Evolutionary conservation across 176 grass and related monocot genomes (phyloP).

Genomic region (Carex parvula): DNA sequence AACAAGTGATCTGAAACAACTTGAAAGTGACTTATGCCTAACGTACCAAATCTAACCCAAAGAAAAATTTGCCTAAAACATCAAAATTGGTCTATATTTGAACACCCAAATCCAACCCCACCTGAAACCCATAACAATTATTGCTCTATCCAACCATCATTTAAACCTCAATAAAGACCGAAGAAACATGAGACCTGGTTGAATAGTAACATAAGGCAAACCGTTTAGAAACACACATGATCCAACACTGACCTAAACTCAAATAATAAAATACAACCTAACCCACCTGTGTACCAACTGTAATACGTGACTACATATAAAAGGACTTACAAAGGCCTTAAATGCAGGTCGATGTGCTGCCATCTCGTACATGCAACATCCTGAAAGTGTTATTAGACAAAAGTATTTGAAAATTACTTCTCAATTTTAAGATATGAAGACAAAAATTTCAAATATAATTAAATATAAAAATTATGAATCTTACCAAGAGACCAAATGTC

Average conservation of each 20-base stretch:
- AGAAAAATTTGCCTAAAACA: background rate
- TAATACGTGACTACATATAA: background rate
- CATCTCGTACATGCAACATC: constrained; percentile 98
- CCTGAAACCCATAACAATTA: background rate
- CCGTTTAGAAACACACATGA: background rate
- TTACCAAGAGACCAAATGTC: constrained; percentile 99
- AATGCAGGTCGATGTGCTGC: constrained; percentile 94
- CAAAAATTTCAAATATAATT: background rate
- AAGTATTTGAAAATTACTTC: background rate
- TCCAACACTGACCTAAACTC: background rate
- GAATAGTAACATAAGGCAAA: background rate
- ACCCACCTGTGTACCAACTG: background rate
- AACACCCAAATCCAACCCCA: background rate
- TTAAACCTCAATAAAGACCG: background rate
- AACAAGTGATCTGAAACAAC: background rate
- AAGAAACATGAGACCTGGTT: background rate
- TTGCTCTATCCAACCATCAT: background rate
- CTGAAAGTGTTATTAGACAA: constrained; percentile 36
- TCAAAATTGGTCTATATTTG: background rate
- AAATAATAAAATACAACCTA: background rate
- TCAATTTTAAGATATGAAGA: background rate
- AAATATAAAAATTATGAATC: constrained; percentile 13
- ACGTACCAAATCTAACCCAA: background rate
- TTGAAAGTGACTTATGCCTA: background rate
- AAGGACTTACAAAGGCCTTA: constrained; percentile 95